These are phyloP conservation scores for Postia placenta DNA, from an alignment of 768 basidiomycete species.

Conservation along the genomic window DNA sequence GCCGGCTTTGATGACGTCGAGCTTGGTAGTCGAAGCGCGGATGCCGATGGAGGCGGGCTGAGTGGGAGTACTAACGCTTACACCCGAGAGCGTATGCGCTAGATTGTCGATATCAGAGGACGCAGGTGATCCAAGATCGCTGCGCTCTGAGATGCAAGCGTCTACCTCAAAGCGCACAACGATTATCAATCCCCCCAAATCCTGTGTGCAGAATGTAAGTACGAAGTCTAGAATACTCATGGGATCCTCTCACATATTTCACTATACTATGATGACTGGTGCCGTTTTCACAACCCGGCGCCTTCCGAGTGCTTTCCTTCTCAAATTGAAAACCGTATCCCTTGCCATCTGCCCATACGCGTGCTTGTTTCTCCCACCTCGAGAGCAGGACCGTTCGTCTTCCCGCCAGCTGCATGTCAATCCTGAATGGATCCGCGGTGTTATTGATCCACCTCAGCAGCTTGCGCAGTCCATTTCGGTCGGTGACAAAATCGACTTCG, in stretches of 20 bases:
- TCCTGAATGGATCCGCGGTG: slow-evolving; percentile 43
- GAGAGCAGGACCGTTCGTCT: slow-evolving; percentile 53
- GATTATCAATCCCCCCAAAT: slow-evolving; percentile 17
- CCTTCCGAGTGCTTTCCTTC: slow-evolving; percentile 10
- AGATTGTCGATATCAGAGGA: slow-evolving; percentile 18
- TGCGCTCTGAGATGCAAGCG: too few relatives aligned
- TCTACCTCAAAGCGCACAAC: slow-evolving; percentile 24
- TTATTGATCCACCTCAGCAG: slow-evolving; percentile 48
- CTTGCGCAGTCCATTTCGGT: slow-evolving; percentile 62
- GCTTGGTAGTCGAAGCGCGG: too few relatives aligned
- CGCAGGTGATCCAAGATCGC: too few relatives aligned
- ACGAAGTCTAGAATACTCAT: background rate
- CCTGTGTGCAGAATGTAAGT: slow-evolving; percentile 7
- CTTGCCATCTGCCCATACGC: slow-evolving; percentile 22
- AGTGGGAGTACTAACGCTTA: slow-evolving; percentile 6
- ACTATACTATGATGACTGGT: slow-evolving; percentile 19
- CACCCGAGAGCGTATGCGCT: slow-evolving; percentile 11
- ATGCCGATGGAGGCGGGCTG: background rate
- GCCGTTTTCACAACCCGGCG: slow-evolving; percentile 13
- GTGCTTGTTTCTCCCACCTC: slow-evolving; percentile 45
- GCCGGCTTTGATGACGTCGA: slow-evolving; percentile 22
- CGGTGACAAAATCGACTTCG: slow-evolving; percentile 44
- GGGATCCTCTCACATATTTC: slow-evolving; percentile 15
- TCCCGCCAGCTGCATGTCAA: slow-evolving; percentile 65
- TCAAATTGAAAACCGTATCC: slow-evolving; percentile 61